Base-by-base conservation (phyloP, 805 yeast genomes). In the Blastobotrys parvus region DNA sequence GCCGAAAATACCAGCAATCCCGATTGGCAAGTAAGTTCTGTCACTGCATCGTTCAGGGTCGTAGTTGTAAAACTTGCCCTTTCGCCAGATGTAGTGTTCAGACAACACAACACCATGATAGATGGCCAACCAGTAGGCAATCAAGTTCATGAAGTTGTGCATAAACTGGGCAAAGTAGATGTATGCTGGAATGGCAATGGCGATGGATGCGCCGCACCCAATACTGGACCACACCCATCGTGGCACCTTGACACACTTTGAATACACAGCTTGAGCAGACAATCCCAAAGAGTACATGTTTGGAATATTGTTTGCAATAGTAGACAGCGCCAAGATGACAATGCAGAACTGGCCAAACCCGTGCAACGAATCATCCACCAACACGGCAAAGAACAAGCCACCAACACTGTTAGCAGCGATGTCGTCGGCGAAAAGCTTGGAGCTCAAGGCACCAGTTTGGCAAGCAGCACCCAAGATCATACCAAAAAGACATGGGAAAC, bases 341-440 rank as follows among this genome's bases (percentile, higher is more conserved):
- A 89, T 77, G 64, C 89, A 80, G 72, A 89, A 87, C 63, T 85
- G 80, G 49, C 96, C 96, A 54, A 89, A 86, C 7, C 87, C 89
- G 64, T 84, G 89, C 47, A 87, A 71, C 3, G 94, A 82, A 60
- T 88, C 74, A 50, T 77, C 73, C 42, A 85, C 92, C 47, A 89
- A 69, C 52, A 89, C 74, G 41, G 80, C 82, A 61, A 78, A 87
- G 41, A 85, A 77, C 51, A 89, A 72, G 44, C 96, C 97, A 68
- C 97, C 95, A 55, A 79, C 68, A 35, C 78, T 71, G 58, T 78
- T 63, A 13, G 64, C 59, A 1, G 58, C 54, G 66, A 82, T 84
- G 46, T 71, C 69, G 3, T 60, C 70, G 2, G 55, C 61, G 73
- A 80, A 82, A 18, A 53, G 58, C 11, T 48, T 47, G 45, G 64